Percentiles rank a stretch among this genome's conserved stretches.
These are phyloP conservation scores for Acer yangbiense DNA, from an alignment of 345 rosid genomes.

Conservation along the genomic window DNA sequence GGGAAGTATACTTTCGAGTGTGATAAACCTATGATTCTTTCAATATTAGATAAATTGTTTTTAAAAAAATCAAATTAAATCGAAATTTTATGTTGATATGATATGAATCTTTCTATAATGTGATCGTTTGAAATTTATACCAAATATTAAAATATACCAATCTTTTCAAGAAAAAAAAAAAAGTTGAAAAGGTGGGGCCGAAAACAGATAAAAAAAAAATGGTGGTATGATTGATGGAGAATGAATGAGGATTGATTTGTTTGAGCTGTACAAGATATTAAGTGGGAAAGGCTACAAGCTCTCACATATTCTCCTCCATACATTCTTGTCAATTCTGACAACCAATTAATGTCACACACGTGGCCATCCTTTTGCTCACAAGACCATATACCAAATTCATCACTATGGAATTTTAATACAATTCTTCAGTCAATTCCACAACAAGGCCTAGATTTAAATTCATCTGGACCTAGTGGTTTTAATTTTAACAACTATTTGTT, in stretches of 20 bases:
- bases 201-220: not conserved
- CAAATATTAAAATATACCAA: not conserved
- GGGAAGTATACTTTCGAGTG: too few species aligned
- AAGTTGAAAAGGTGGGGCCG: not conserved
- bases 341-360: not conserved
- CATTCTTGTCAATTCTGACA: not conserved
- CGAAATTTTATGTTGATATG: not conserved
- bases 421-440: not conserved
- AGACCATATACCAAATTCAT: not conserved
- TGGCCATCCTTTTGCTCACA: not conserved
- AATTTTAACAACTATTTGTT: too few species aligned
- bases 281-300: not conserved
- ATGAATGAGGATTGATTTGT: not conserved
- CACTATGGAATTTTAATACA: not conserved
- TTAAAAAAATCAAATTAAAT: too few species aligned
- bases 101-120: not conserved
- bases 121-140: not conserved
- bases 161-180: not conserved
- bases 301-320: conserved; percentile 3
- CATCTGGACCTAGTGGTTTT: too few species aligned
- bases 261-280: not conserved
- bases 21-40: too few species aligned
- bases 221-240: not conserved
- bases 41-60: too few species aligned
- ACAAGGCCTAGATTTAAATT: not conserved